These are phyloP conservation scores for Fusarium coicis DNA, from an alignment of 2,329 filamentous ascomycete species.

Conservation along the genomic window DNA sequence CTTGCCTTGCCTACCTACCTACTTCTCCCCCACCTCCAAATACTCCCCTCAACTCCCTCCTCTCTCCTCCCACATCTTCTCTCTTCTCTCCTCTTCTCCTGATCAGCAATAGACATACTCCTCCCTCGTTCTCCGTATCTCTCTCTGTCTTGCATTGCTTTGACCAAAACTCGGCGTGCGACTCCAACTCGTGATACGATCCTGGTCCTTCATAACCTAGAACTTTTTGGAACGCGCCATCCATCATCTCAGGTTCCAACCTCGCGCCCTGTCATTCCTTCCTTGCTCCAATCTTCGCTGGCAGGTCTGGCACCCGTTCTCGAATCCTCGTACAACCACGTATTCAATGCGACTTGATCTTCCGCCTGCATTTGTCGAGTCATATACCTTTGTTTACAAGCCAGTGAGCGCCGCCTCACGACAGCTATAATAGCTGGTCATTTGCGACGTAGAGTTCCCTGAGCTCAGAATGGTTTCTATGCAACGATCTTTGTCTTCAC, in stretches of 20 bases:
- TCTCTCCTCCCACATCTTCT: constrained; percentile 20
- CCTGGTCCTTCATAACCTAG: constrained; percentile 21
- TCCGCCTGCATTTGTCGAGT: constrained; percentile 9
- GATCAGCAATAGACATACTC: constrained; percentile 16
- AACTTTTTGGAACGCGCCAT: constrained; percentile 27
- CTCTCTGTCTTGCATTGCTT: constrained; percentile 14
- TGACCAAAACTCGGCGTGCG: constrained; percentile 28
- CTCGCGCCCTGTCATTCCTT: constrained; percentile 31
- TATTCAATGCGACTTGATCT: constrained; percentile 18
- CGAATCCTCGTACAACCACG: constrained; percentile 16
- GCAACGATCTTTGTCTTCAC: constrained; percentile 71
- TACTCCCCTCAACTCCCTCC: constrained; percentile 20
- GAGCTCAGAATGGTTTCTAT: constrained; percentile 69
- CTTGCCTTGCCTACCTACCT: constrained; percentile 1
- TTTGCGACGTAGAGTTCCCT: constrained; percentile 47
- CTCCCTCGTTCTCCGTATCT: constrained; percentile 21
- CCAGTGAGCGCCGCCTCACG: constrained; percentile 41
- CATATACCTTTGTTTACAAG: constrained; percentile 28
- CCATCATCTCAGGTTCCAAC: constrained; percentile 22
- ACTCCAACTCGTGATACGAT: constrained; percentile 36
- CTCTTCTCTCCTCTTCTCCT: constrained; percentile 21
- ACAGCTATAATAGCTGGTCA: constrained; percentile 51
- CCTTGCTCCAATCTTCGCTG: constrained; percentile 32
- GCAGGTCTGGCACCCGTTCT: constrained; percentile 31
- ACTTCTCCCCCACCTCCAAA: constrained; percentile 32